Base-by-base conservation (phyloP, 345 rosid species). In the Populus alba region DNA sequence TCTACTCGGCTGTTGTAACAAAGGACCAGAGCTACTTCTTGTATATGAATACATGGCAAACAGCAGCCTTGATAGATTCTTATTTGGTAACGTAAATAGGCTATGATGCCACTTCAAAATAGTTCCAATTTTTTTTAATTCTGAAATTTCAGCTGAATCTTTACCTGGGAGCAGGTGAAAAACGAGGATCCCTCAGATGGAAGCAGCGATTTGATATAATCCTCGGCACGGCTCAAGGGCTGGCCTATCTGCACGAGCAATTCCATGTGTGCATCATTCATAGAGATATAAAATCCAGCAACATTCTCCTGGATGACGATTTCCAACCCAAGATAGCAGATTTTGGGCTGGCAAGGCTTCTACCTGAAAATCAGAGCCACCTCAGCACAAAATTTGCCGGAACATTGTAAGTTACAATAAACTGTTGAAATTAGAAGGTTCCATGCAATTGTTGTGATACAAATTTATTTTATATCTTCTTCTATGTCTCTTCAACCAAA, bases 241-340 rank as follows among this genome's bases (percentile, higher is more conserved):
- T 88, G 27, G 67, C 89, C 8, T 88, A 88, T 75, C 75, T 87
- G 29, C 89, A 88, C n/a, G 91, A 85, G 62, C 82, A 87, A 27
- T 88, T 85, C 66, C 86, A 88, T 33, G 84, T 80, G 0, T 82
- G 89, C 87, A 88, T 85, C 74, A 88, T 88, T 20, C 91, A 88
- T 75, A 79, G 89, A 43, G 89, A 88, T 74, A 88, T 87, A 6
- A 88, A 88, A 78, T 59, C 89, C 16, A 84, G 85, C 72, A 88
- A 88, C 61, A 83, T 88, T 76, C 87, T 83, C 25, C 41, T 88
- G 2, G 89, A 85, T 6, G 79, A 83, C 0, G 83, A 80, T 74
- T 83, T 87, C 41, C 89, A 87, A 31, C 89, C 87, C 2, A 88
- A 87, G 69, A 88, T 88, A 2, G 91, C 88, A n/a, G 89, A 87